phyloP scores from a whole-genome alignment of 164 flowering plant species.

The Santalum album region DNA sequence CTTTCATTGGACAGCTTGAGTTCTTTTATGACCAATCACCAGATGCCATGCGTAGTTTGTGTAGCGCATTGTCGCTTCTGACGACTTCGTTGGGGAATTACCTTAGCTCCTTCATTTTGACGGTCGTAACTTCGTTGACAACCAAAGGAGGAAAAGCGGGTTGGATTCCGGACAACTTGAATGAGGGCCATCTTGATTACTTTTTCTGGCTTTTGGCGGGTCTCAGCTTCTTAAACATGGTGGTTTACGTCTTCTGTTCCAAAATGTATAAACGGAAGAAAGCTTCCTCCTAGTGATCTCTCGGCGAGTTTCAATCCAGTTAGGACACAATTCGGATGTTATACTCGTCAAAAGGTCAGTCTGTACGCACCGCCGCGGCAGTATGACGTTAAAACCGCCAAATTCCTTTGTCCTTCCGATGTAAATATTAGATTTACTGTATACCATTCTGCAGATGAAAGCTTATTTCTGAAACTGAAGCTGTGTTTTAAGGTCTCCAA shows the following conservation, averaged over 20 bases:
- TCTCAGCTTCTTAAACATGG: constrained; percentile 46
- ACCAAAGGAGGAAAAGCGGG: constrained; percentile 49
- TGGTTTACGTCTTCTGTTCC: constrained; percentile 42
- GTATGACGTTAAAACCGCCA: too few relatives aligned
- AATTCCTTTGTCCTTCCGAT: too few relatives aligned
- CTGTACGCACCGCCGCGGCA: too few relatives aligned
- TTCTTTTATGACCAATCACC: constrained; percentile 81
- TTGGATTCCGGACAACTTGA: constrained; percentile 69
- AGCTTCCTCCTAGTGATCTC: too few relatives aligned
- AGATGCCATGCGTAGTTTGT: constrained; percentile 69
- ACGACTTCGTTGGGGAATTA: constrained; percentile 59
- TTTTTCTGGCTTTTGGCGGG: constrained; percentile 71
- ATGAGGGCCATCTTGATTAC: constrained; percentile 64
- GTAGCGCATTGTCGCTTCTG: constrained; percentile 51
- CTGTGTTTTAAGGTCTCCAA: too few relatives aligned
- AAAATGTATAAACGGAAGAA: constrained; percentile 41
- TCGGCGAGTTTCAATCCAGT: too few relatives aligned
- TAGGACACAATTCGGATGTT: too few relatives aligned
- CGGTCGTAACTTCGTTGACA: constrained; percentile 43
- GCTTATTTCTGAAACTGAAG: too few relatives aligned
- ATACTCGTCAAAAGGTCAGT: too few relatives aligned
- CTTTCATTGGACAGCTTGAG: constrained; percentile 65
- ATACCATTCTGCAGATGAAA: too few relatives aligned
- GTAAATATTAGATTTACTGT: too few relatives aligned
- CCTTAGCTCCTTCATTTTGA: constrained; percentile 54